These are phyloP conservation scores for Dendryphion nanum DNA, from an alignment of 2,329 filamentous ascomycete species.

Conservation along the genomic window DNA sequence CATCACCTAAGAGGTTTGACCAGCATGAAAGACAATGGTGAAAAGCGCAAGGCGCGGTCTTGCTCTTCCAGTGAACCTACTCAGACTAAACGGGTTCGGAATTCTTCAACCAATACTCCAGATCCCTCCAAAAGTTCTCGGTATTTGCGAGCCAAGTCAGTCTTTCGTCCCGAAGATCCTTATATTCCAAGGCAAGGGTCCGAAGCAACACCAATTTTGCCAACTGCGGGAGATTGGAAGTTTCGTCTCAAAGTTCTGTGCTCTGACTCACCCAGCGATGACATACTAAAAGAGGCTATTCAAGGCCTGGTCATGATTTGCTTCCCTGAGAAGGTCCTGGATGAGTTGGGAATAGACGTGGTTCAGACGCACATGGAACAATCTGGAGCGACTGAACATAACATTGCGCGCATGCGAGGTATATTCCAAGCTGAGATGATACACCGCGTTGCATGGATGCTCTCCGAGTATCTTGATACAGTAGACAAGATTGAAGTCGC, in stretches of 20 bases:
- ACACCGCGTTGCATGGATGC: slow-evolving; percentile 15
- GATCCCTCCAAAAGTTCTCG: too few relatives aligned
- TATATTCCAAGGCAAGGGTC: too few relatives aligned
- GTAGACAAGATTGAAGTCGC: slow-evolving; percentile 11
- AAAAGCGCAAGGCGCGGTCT: too few relatives aligned
- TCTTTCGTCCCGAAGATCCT: too few relatives aligned
- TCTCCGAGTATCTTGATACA: slow-evolving; percentile 17
- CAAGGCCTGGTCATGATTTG: slow-evolving; percentile 25
- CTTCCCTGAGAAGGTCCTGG: slow-evolving; percentile 21
- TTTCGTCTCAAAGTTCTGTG: slow-evolving; percentile 25
- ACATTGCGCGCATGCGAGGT: slow-evolving; percentile 14
- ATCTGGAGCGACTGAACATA: slow-evolving; percentile 8
- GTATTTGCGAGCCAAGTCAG: too few relatives aligned
- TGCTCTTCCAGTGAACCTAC: too few relatives aligned
- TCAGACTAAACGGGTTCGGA: too few relatives aligned
- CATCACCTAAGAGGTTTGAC: too few relatives aligned
- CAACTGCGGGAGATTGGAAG: slow-evolving; percentile 17
- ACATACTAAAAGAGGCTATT: slow-evolving; percentile 21
- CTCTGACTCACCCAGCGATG: slow-evolving; percentile 10
- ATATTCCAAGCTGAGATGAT: slow-evolving; percentile 20
- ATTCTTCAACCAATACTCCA: too few relatives aligned
- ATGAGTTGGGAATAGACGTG: slow-evolving; percentile 19
- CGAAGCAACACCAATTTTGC: too few relatives aligned
- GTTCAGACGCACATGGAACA: slow-evolving; percentile 22
- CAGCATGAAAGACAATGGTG: too few relatives aligned